Conservation (phyloP, 2,329 filamentous ascomycete species). For the Huntiella abstrusa region DNA sequence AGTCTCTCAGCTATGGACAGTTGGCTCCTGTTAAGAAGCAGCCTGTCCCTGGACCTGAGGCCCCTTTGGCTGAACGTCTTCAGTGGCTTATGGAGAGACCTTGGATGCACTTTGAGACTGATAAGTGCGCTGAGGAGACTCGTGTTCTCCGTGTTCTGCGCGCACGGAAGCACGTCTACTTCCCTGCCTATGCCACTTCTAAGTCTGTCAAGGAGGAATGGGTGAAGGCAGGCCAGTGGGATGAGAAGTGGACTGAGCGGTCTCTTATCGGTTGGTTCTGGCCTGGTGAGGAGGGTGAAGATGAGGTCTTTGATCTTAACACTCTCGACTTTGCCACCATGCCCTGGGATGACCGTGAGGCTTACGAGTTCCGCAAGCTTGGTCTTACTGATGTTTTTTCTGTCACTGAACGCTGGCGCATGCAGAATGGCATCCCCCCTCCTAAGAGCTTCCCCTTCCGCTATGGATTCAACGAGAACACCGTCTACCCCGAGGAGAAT, state of each 20-base stretch:
- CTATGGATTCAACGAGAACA: background rate
- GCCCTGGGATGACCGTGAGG: slow-evolving; percentile 4
- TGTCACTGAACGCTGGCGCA: background rate
- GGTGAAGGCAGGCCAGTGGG: too few species aligned
- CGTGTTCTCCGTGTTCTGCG: slow-evolving; percentile 1
- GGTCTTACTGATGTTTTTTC: background rate
- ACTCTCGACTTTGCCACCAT: background rate
- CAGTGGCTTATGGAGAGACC: slow-evolving; percentile 5
- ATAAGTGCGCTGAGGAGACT: background rate
- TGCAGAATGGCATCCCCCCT: background rate
- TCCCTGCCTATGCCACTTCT: too few species aligned
- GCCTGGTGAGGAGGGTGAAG: slow-evolving; percentile 4
- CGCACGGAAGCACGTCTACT: background rate
- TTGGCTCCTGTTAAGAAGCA: too few species aligned
- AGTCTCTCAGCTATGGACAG: background rate
- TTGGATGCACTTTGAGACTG: slow-evolving; percentile 9
- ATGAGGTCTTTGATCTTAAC: background rate
- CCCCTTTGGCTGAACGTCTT: background rate
- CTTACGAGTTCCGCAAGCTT: background rate
- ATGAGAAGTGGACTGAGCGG: too few species aligned
- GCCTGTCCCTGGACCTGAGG: background rate
- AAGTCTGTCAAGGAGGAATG: too few species aligned
- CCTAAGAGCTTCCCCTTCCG: background rate
- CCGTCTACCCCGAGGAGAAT: background rate
- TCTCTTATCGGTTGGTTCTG: slow-evolving; percentile 9